Conservation (phyloP, 2,329 filamentous ascomycete species). For the Colletotrichum liaoningense region DNA sequence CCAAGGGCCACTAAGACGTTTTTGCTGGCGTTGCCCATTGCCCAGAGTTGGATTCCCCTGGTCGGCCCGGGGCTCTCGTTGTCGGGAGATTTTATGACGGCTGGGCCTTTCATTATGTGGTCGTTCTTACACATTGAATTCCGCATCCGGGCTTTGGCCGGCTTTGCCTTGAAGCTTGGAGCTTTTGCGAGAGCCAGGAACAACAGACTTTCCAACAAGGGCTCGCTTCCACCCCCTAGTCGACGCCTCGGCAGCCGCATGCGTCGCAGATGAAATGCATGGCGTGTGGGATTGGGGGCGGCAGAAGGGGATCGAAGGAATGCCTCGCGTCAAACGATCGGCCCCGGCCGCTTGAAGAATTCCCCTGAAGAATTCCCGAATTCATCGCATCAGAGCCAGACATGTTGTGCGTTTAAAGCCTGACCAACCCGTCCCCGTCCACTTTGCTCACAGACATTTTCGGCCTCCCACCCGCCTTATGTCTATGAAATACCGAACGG, state of each 20-base stretch:
- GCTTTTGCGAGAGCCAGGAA: not conserved
- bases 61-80: not conserved
- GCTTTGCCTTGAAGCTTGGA: not conserved
- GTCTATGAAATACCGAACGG: not conserved
- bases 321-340: not conserved
- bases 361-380: not conserved
- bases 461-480: not conserved
- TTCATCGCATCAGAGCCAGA: not conserved
- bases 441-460: not conserved
- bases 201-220: not conserved
- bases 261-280: not conserved
- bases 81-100: not conserved
- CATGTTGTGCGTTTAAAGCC: not conserved
- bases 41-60: not conserved
- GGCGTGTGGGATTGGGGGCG: not conserved
- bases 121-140: slow-evolving; percentile 6
- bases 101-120: not conserved
- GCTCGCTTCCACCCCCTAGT: not conserved
- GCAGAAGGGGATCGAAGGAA: not conserved
- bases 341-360: slow-evolving; percentile 2
- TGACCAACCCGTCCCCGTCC: not conserved
- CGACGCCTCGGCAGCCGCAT: slow-evolving; percentile 6
- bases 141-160: slow-evolving; percentile 8
- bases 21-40: not conserved
- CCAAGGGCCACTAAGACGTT: not conserved